phyloP scores from a whole-genome alignment of 495 filamentous ascomycete genomes.

The Aspergillus bridgeri region DNA sequence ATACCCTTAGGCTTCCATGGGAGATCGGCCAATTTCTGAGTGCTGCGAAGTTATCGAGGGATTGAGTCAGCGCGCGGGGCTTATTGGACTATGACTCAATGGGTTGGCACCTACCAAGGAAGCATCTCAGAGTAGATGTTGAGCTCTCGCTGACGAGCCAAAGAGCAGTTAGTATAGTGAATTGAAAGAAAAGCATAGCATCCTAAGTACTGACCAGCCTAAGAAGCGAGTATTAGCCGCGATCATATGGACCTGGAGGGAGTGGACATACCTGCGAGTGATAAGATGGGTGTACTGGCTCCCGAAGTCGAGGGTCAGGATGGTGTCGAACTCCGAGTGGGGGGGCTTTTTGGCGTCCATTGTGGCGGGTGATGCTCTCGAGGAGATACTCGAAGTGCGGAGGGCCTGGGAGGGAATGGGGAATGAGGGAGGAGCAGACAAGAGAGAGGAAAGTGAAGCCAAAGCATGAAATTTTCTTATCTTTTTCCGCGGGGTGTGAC shows the following conservation, averaged over 20 bases:
- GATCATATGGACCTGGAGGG: conserved; percentile 6
- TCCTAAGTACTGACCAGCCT: background rate
- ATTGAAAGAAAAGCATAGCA: conserved; percentile 41
- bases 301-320: conserved; percentile 65
- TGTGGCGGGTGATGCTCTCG: background rate
- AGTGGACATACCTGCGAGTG: conserved; percentile 7
- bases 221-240: background rate
- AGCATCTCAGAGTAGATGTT: conserved; percentile 91
- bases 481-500: background rate
- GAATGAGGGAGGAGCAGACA: background rate
- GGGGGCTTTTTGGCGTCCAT: conserved; percentile 28
- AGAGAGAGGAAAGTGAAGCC: background rate
- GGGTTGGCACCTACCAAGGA: conserved; percentile 45
- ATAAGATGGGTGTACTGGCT: conserved; percentile 27
- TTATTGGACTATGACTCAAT: background rate
- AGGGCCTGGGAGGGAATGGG: background rate
- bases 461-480: background rate
- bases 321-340: conserved; percentile 60
- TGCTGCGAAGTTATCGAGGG: conserved; percentile 39
- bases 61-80: background rate
- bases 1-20: conserved; percentile 78
- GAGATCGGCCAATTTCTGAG: conserved; percentile 75
- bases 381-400: background rate
- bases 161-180: conserved; percentile 71
- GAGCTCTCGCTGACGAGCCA: conserved; percentile 63